Evolutionary conservation across 352 stramenopile genomes (phyloP).

Genomic region (Pythium folliculosum): DNA sequence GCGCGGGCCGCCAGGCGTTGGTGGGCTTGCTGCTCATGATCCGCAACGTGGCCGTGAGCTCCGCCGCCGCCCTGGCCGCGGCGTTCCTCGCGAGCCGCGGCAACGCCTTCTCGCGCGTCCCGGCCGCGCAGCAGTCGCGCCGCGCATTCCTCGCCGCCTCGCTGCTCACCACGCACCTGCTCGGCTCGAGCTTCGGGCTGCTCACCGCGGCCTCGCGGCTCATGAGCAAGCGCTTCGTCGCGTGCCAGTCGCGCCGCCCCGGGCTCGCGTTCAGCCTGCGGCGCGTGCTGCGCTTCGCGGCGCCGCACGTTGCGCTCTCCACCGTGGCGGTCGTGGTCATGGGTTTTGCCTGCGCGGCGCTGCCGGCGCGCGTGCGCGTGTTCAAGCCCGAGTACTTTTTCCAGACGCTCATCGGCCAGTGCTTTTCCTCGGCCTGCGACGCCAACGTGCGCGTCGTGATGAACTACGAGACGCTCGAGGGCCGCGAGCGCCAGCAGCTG

Average conservation of each 20-base stretch:
- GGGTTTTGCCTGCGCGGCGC: slow-evolving; percentile 1
- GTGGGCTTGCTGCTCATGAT: slow-evolving; percentile 1
- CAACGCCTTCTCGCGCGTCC: slow-evolving; percentile 8
- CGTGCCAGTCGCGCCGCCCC: not conserved
- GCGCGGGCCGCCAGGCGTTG: not conserved
- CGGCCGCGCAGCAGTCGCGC: not conserved
- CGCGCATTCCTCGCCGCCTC: not conserved
- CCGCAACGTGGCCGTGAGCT: not conserved
- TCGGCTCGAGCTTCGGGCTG: not conserved
- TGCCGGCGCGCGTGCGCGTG: not conserved
- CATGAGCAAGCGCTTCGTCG: slow-evolving; percentile 3
- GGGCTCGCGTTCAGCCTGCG: not conserved
- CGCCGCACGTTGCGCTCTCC: not conserved
- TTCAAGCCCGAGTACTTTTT: slow-evolving; percentile 17
- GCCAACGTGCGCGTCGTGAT: not conserved
- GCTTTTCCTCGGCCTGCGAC: slow-evolving; percentile 4
- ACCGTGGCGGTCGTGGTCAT: not conserved
- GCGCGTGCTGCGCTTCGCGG: not conserved
- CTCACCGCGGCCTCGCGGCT: slow-evolving; percentile 1
- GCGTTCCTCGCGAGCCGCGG: slow-evolving; percentile 11
- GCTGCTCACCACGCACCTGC: slow-evolving; percentile 2
- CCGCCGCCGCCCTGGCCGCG: not conserved
- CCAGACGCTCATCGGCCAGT: not conserved
- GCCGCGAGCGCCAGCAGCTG: not conserved
- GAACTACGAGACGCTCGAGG: not conserved